Conservation (phyloP, 2,329 filamentous ascomycete species). For the Claviceps pazoutovae region DNA sequence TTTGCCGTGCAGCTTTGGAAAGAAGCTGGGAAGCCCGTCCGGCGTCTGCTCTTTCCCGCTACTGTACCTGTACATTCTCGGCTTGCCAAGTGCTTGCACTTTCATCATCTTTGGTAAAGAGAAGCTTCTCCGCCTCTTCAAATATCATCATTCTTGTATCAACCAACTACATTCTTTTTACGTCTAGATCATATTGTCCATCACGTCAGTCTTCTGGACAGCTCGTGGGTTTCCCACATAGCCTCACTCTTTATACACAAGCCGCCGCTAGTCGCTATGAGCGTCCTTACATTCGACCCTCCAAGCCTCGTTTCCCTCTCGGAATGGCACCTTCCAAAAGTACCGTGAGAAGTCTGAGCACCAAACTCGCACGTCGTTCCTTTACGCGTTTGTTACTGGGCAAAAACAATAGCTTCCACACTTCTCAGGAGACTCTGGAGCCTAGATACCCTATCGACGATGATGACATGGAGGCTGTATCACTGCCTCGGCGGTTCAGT, state of each 20-base stretch:
- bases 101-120: not conserved
- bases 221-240: not conserved
- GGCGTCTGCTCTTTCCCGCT: not conserved
- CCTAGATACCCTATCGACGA: not conserved
- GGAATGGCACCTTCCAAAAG: constrained; percentile 1
- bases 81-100: not conserved
- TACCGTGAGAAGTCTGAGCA: not conserved
- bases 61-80: no score
- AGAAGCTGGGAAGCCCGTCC: not conserved
- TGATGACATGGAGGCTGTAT: not conserved
- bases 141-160: not conserved
- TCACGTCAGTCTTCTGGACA: not conserved
- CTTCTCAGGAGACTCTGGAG: not conserved
- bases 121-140: not conserved
- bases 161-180: constrained; percentile 3
- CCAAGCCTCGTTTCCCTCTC: not conserved
- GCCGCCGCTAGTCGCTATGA: constrained; percentile 7
- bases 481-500: not conserved
- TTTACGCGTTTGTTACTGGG: not conserved
- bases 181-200: constrained; percentile 1
- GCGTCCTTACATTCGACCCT: not conserved
- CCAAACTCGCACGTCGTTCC: not conserved
- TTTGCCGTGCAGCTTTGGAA: no score
- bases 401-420: not conserved
- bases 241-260: not conserved